Evolutionary conservation across 208 protist species (phyloP), one percentile per base, ranked within the genome.

Genomic region (Leishmania tropica): DNA sequence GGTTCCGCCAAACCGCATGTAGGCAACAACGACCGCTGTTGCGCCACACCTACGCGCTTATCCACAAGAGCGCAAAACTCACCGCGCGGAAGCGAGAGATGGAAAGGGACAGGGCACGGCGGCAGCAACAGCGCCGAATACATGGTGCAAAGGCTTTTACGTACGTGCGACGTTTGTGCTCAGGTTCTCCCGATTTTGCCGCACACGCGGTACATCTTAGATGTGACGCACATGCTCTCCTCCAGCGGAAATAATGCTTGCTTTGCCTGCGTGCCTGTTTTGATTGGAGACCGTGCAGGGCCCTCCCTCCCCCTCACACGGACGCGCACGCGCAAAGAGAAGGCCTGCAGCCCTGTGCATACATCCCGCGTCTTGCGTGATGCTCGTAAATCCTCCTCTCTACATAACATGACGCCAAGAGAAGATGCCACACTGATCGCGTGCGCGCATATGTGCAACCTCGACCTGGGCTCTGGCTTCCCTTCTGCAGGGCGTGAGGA

Each of bases 1-100:
- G 62, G 53, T 87, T 2, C 85, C 85, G 17, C 72, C 85, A 1
- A 87, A 76, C 35, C 81, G 85, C 11, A 58, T 76, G 62, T 81
- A 68, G 72, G 76, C 21, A 54, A 21, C 6, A 4, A 19, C 17
- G 3, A 7, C 40, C 37, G 35, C 56, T 19, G 47, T 45, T 78
- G 48, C 6, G 1, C 7, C 2, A 37, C 31, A 31, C n/a, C 24
- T 11, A 17, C 35, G 15, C 13, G 1, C 24, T 2, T 24, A 24
- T n/a, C 15, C 42, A 15, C 28, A 45, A 17, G 40, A n/a, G 28
- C 31, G 28, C 67, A 47, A 47, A 17, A 21, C 67, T 3, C 67
- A 72, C 37, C 15, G 24, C 67, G 15, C 15, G 62, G 15, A 68
- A 7, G 31, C 67, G 21, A 45, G 31, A 24, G 31, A 45, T 45